Conservation (phyloP, 257 asterid genomes). For the Paraleonurus japonicus region DNA sequence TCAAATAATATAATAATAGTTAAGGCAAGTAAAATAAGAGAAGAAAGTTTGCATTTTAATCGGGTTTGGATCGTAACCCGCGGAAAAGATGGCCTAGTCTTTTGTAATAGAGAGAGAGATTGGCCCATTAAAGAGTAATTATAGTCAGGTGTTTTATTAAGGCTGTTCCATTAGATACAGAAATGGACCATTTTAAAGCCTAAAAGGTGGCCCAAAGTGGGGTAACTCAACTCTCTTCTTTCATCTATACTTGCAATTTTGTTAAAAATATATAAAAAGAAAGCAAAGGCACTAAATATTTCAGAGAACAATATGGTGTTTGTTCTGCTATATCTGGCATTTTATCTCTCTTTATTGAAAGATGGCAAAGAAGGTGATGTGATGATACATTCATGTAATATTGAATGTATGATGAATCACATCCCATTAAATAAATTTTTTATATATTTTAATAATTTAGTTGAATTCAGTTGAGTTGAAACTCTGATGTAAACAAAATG, state of each 20-base stretch:
- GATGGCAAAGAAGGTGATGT: constrained; percentile 33
- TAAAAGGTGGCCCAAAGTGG: constrained; percentile 33
- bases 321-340: constrained; percentile 24
- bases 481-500: neutral
- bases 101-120: too few relatives aligned
- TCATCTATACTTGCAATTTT: neutral
- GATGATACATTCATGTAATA: neutral
- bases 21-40: too few relatives aligned
- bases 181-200: constrained; percentile 29
- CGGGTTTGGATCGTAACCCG: constrained; percentile 4
- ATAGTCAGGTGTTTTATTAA: constrained; percentile 19
- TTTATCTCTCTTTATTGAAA: constrained; percentile 44
- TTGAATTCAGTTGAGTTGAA: neutral
- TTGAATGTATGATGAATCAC: neutral
- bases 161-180: constrained; percentile 33
- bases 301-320: constrained; percentile 30
- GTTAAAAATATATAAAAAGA: neutral
- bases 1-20: too few relatives aligned
- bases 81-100: neutral
- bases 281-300: constrained; percentile 16
- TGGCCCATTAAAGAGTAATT: constrained; percentile 29
- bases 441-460: neutral
- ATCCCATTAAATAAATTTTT: neutral
- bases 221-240: constrained; percentile 2
- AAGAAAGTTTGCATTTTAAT: neutral